phyloP scores from a whole-genome alignment of 2,329 filamentous ascomycete genomes.

The Botrytis hyacinthi region DNA sequence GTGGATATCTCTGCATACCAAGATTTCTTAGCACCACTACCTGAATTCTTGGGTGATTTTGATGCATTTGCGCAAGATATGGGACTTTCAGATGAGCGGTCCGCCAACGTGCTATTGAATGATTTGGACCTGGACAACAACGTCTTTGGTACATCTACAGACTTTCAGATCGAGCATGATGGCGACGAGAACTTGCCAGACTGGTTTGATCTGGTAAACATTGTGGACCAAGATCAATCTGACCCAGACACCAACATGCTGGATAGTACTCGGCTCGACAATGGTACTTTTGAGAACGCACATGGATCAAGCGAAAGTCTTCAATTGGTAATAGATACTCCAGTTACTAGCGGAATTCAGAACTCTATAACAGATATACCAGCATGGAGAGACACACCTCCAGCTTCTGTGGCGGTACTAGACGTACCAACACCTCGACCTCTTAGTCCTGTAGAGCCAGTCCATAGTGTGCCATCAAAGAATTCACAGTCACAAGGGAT shows the following conservation, averaged over 20 bases:
- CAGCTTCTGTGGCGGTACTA: background rate
- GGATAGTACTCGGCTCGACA: background rate
- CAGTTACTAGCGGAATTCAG: no score
- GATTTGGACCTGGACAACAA: background rate
- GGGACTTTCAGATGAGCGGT: background rate
- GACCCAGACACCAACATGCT: conserved; percentile 10
- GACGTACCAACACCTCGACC: background rate
- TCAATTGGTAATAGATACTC: background rate
- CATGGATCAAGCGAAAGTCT: background rate
- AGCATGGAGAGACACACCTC: background rate
- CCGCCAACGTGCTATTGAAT: background rate
- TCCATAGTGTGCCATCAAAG: background rate
- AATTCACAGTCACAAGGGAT: background rate
- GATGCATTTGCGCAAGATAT: background rate
- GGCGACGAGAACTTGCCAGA: background rate
- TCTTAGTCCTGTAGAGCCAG: background rate
- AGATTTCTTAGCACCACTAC: background rate
- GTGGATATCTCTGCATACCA: background rate
- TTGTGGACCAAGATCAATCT: background rate
- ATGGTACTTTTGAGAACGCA: background rate
- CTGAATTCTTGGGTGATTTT: background rate
- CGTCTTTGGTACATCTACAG: background rate
- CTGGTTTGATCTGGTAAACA: conserved; percentile 4
- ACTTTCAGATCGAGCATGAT: background rate
- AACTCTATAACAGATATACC: conserved; percentile 10